Conservation (phyloP, 2,329 filamentous ascomycete species). For the Pseudogymnoascus pannorum region DNA sequence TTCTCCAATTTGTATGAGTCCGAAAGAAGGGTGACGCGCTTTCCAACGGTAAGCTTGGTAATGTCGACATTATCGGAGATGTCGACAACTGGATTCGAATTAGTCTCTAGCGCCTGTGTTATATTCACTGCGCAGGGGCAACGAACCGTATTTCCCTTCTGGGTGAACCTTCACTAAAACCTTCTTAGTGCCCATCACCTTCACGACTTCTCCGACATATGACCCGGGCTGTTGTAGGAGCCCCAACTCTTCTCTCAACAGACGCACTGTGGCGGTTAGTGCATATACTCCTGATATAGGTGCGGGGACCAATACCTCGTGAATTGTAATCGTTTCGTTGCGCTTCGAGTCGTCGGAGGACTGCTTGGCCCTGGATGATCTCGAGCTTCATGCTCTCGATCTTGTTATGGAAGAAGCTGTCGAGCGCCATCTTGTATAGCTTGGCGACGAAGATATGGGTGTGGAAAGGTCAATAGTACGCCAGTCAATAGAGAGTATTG, state of each 20-base stretch:
- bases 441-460: neutral
- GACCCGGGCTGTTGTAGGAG: constrained; percentile 94
- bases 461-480: neutral
- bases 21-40: constrained; percentile 91
- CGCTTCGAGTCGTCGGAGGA: constrained; percentile 87
- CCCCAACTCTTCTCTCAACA: constrained; percentile 91
- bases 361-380: constrained; percentile 97
- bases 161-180: constrained; percentile 98
- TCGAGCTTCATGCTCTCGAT: constrained; percentile 99
- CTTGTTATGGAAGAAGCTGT: constrained; percentile 99
- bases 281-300: neutral
- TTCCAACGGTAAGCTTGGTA: constrained; percentile 89
- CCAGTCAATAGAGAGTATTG: neutral
- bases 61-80: constrained; percentile 92
- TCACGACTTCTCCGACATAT: constrained; percentile 98
- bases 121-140: neutral
- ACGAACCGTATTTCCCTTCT: constrained; percentile 96
- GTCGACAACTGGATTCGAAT: constrained; percentile 67
- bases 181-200: constrained; percentile 99
- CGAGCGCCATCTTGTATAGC: constrained; percentile 76
- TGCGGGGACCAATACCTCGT: constrained; percentile 38
- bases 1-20: constrained; percentile 99
- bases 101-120: constrained; percentile 13
- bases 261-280: constrained; percentile 52
- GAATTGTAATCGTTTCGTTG: constrained; percentile 99